Conservation (phyloP, 2,329 filamentous ascomycete species). For the Stagonosporopsis chrysanthemi region DNA sequence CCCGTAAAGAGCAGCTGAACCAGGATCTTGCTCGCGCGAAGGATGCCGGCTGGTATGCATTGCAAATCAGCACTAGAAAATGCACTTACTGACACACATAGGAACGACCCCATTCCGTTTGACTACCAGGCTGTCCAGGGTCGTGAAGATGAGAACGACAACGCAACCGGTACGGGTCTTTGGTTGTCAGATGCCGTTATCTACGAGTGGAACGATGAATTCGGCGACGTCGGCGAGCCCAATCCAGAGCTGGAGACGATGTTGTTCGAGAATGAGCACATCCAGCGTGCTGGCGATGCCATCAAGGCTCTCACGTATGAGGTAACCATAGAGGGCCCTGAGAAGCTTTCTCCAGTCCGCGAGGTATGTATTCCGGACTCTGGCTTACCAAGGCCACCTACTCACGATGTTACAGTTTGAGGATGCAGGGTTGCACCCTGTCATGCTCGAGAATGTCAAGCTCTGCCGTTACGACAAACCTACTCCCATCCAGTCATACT, state of each 20-base stretch:
- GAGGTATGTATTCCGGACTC: slow-evolving; percentile 52
- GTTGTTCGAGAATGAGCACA: slow-evolving; percentile 70
- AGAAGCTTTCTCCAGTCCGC: slow-evolving; percentile 57
- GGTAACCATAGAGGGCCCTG: slow-evolving; percentile 59
- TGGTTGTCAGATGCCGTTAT: slow-evolving; percentile 67
- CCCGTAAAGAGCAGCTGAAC: slow-evolving; percentile 35
- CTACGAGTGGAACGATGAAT: slow-evolving; percentile 87
- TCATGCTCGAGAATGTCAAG: slow-evolving; percentile 78
- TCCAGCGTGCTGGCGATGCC: slow-evolving; percentile 64
- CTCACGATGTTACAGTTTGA: slow-evolving; percentile 62
- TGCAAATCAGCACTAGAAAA: too few relatives aligned
- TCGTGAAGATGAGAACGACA: slow-evolving; percentile 30
- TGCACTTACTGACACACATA: slow-evolving; percentile 3
- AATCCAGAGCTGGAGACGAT: slow-evolving; percentile 74
- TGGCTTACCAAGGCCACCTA: neutral
- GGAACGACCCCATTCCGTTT: slow-evolving; percentile 53
- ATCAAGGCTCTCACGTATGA: slow-evolving; percentile 68
- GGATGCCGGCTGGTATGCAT: slow-evolving; percentile 54
- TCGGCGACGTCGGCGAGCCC: slow-evolving; percentile 81
- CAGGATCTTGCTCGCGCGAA: slow-evolving; percentile 38
- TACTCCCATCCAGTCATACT: slow-evolving; percentile 88
- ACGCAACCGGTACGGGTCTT: slow-evolving; percentile 29
- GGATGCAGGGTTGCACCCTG: slow-evolving; percentile 83
- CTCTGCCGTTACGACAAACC: slow-evolving; percentile 74
- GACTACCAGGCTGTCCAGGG: slow-evolving; percentile 56